Base-by-base conservation (phyloP, 2,329 filamentous ascomycete species). In the Pseudogymnoascus sp. region DNA sequence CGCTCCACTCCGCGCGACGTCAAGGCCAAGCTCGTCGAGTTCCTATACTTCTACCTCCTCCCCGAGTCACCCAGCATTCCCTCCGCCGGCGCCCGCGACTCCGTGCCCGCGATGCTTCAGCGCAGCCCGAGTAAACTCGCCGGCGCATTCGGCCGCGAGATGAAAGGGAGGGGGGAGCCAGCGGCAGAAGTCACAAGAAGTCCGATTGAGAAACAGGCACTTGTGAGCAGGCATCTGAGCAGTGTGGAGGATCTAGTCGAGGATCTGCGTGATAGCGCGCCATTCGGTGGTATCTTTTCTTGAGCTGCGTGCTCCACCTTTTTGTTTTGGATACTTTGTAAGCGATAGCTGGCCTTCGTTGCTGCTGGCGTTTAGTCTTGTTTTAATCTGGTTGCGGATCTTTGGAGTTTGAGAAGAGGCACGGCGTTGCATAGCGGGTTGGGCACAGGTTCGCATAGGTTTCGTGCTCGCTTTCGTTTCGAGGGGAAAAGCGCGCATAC, bases 41-140 rank as follows among this genome's bases (percentile, higher is more conserved):
- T 97, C 73, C 79, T 99, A 60, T 97, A 97, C 80, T 97, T 97
- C 76, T 99, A 97, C 75, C 87, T 99, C 69, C 96, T 97, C 88
- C 92, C 93, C 60, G 94, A 99, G 77, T 85, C 84, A 0, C 86
- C 82, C 49, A 78, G 82, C 19, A 81, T 82, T 65, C 81, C 83
- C 4, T 76, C 76, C 65, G 78, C 81, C 64, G 77, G 75, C 19
- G 73, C 74, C 60, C 76, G 75, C 59, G 75, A 76, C 63, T 79
- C 78, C 2, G 71, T 81, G 7, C 78, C 81, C 6, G 78, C 75
- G 23, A 79, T 86, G 70, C 75, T 86, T 65, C 85, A 88, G 74
- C 82, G 85, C 65, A 89, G 85, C 71, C 86, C 87, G 0, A 89
- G 84, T 74, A 90, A 90, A 75, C 77, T 88, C 12, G 80, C 80